Conservation (phyloP, 2,329 filamentous ascomycete genomes). For the Pseudocercospora eumusae region DNA sequence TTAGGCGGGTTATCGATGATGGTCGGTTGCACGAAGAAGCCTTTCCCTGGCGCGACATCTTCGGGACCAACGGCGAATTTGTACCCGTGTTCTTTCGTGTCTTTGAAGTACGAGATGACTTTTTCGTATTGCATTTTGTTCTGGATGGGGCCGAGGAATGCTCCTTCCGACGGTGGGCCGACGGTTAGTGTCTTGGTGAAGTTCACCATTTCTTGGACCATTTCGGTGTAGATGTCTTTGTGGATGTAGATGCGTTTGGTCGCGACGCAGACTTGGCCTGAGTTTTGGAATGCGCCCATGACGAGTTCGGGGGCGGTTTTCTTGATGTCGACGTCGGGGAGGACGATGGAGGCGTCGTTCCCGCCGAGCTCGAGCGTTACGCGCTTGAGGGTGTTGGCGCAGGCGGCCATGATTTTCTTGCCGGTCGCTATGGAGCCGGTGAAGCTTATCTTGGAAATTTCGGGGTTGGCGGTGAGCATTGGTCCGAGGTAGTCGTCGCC, state of each 20-base stretch:
- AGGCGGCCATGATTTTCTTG: conserved; percentile 62
- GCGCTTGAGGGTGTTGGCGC: conserved; percentile 60
- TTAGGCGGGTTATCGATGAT: conserved; percentile 52
- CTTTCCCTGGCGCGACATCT: conserved; percentile 46
- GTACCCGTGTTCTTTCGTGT: conserved; percentile 43
- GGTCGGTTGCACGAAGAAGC: conserved; percentile 47
- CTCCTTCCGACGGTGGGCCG: conserved; percentile 45
- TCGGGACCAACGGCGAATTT: conserved; percentile 59
- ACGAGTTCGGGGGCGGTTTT: conserved; percentile 53
- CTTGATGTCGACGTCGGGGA: conserved; percentile 59
- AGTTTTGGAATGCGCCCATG: conserved; percentile 58
- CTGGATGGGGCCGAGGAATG: conserved; percentile 60
- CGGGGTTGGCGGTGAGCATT: conserved; percentile 60
- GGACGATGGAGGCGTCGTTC: conserved; percentile 63
- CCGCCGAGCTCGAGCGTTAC: conserved; percentile 64
- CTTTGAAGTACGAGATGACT: conserved; percentile 47
- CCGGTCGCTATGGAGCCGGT: conserved; percentile 63
- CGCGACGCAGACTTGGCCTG: conserved; percentile 58
- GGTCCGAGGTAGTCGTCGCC: conserved; percentile 64
- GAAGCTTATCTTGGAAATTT: conserved; percentile 64
- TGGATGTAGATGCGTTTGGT: conserved; percentile 61
- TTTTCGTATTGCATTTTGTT: conserved; percentile 60
- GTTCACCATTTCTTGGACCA: conserved; percentile 51
- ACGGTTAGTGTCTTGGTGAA: conserved; percentile 49
- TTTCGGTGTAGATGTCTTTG: conserved; percentile 54